Base-by-base conservation (phyloP, 148 eudicot genomes). In the Drosera capensis region DNA sequence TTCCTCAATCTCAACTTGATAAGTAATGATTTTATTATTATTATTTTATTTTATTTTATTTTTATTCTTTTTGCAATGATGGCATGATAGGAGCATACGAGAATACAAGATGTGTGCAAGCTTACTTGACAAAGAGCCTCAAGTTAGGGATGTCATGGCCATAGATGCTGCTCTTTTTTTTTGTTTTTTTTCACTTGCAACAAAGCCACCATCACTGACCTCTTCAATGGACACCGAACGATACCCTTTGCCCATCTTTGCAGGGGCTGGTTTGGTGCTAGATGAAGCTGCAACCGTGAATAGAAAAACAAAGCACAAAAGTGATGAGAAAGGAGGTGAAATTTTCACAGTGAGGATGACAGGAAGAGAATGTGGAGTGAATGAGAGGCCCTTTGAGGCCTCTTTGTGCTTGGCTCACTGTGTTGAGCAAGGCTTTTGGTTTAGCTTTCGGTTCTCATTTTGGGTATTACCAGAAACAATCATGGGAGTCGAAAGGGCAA, bases 61-160 rank as follows among this genome's bases (percentile, higher is more conserved):
- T n/a, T n/a, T n/a, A n/a, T n/a, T n/a, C n/a, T n/a, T n/a, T n/a
- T n/a, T n/a, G n/a, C n/a, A n/a, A n/a, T n/a, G n/a, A n/a, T n/a
- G n/a, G n/a, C n/a, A n/a, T n/a, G n/a, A n/a, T n/a, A n/a, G 18
- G 7, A 16, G 7, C 6, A 40, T 7, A 31, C 7, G 14, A 16
- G 14, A 11, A 16, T 5, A 6, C 13, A 7, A 6, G 43, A 40
- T 7, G 43, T 5, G 18, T 13, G 25, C 23, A 7, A 36, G 51
- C 78, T 68, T 57, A 88, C 97, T 84, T 90, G 49, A 90, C 87
- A 60, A 62, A 75, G 71, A 90, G 78, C 46, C 75, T 81, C 64
- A 90, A 61, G 64, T 46, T 46, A 17, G 92, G 78, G 47, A 90
- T 78, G 66, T 90, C 97, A 62, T 82, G 58, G 40, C 97, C 97